Evolutionary conservation across 2,329 filamentous ascomycete species (phyloP), one percentile per base, ranked within the genome.

Genomic region (Penicillium sp.): DNA sequence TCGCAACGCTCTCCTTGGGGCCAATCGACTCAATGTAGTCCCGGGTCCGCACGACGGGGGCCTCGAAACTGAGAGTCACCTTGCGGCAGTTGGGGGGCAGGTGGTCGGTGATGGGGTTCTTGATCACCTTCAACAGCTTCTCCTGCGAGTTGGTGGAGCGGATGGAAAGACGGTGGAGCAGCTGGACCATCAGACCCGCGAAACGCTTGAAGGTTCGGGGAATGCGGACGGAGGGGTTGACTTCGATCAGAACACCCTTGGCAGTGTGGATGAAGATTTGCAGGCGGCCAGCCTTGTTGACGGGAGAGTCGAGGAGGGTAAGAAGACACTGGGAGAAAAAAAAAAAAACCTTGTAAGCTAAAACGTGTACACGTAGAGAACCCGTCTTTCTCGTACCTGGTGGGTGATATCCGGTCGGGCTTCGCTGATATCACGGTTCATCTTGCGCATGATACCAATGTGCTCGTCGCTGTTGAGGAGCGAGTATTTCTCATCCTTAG

Each of bases 231-330:
- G 92, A 93, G n/a, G 95, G 95, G 71, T 92, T 97, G 65, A 99
- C 93, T 79, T 98, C 92, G 70, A 99, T 99, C 67, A 99, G 82
- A 35, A 98, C 93, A 51, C 95, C 93, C 79, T 96, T 97, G 65
- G 93, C 92, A 5, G 95, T 98, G 76, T 96, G 93, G 64, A 99
- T 98, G 80, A 96, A 99, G 71, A 99, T 98, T 78, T 99, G 95
- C 39, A 99, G 87, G 78, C 88, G 93, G 70, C 95, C 95, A 56
- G 93, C 93, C 79, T 99, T 99, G 84, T 99, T 99, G 83, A 98
- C 90, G 48, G 95, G 95, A 21, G 95, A 99, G 75, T 99, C 95
- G 70, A 99, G 88, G 31, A 99, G 87, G 48, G 95, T 99, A 67
- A 99, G 87, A 50, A 99, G 87, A 76, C 95, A 99, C 95, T 99